These are phyloP conservation scores for Elsinoe australis DNA, from an alignment of 2,329 filamentous ascomycete genomes.

Conservation along the genomic window DNA sequence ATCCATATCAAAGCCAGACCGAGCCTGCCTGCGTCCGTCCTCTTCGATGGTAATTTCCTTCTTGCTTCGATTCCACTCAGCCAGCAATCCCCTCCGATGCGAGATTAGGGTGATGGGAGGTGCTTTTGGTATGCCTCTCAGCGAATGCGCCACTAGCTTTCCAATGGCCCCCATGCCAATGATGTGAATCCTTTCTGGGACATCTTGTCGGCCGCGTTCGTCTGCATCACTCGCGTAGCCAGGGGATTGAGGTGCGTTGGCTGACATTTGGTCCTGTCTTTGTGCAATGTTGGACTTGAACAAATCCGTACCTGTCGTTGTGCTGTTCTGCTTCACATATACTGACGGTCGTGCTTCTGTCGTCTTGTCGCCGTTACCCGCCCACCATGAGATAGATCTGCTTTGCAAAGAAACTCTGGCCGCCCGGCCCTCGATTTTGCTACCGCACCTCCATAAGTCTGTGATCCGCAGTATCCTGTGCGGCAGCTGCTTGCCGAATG, in stretches of 20 bases:
- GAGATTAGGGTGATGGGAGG: constrained; percentile 78
- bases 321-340: background rate
- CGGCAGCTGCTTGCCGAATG: constrained; percentile 39
- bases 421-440: constrained; percentile 37
- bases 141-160: constrained; percentile 64
- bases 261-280: constrained; percentile 22
- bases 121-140: constrained; percentile 53
- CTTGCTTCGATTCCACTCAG: constrained; percentile 42
- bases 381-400: constrained; percentile 18
- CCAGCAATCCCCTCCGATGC: constrained; percentile 44
- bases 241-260: constrained; percentile 24
- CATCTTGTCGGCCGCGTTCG: background rate
- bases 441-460: constrained; percentile 37
- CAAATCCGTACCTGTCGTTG: background rate
- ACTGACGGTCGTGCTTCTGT: constrained; percentile 22
- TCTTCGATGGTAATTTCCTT: constrained; percentile 42
- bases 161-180: constrained; percentile 77
- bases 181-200: constrained; percentile 54
- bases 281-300: background rate
- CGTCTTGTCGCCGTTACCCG: constrained; percentile 16
- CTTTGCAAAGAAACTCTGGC: constrained; percentile 24
- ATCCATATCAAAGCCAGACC: constrained; percentile 41
- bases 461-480: constrained; percentile 37
- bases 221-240: constrained; percentile 7
- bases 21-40: constrained; percentile 33